Conservation (phyloP, 202 grass and related monocot genomes). For the Setaria viridis region DNA sequence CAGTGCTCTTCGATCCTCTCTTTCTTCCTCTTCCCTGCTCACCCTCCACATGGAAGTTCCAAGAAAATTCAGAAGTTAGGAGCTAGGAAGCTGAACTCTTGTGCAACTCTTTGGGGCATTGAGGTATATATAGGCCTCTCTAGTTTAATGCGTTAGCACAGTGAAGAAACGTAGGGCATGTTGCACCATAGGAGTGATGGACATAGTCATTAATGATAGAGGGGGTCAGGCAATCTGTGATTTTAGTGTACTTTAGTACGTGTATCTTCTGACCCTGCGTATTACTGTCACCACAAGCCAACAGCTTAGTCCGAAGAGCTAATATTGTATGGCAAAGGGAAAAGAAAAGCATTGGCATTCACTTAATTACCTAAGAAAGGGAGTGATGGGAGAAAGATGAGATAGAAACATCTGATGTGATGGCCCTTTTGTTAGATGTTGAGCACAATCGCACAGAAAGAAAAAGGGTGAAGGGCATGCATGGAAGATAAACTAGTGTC, state of each 20-base stretch:
- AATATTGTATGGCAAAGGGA: neutral
- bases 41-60: neutral
- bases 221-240: neutral
- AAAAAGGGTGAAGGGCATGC: neutral
- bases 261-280: neutral
- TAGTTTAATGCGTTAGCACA: neutral
- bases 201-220: neutral
- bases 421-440: neutral
- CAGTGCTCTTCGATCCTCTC: conserved; percentile 25
- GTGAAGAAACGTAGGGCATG: neutral
- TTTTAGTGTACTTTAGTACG: neutral
- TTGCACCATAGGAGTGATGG: neutral
- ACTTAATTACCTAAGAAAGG: neutral
- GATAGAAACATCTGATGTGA: conserved; percentile 6
- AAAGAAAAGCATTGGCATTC: neutral
- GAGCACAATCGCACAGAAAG: neutral
- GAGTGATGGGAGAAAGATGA: neutral
- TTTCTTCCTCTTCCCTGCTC: conserved; percentile 37
- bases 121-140: neutral
- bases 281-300: neutral
- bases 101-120: neutral
- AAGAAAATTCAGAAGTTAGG: neutral
- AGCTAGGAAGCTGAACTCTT: neutral
- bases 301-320: neutral
- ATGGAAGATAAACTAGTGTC: neutral